phyloP scores from a whole-genome alignment of 176 grass and related monocot species.

The Triticum timopheevii region DNA sequence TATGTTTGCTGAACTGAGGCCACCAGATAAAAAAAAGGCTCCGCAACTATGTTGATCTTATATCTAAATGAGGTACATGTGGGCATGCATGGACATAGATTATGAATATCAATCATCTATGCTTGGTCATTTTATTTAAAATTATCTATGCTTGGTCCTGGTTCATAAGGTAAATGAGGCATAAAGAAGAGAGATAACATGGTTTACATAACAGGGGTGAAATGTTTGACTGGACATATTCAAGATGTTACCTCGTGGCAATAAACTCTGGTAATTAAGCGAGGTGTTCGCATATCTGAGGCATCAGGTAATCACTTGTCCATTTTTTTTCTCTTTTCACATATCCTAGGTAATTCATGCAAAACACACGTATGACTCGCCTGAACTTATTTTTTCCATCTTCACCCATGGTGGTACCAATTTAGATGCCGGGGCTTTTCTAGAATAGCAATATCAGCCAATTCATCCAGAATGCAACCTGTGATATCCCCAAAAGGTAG shows the following conservation, averaged over 20 bases:
- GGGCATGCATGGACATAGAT: background rate
- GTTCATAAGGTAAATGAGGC: background rate
- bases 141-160: no score
- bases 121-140: background rate
- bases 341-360: slow-evolving; percentile 96
- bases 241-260: slow-evolving; percentile 79
- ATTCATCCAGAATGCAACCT: slow-evolving; percentile 72
- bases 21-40: no score
- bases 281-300: slow-evolving; percentile 51
- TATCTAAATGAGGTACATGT: background rate
- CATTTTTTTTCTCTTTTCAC: slow-evolving; percentile 87
- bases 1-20: no score
- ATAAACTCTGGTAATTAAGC: slow-evolving; percentile 79
- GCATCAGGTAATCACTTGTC: slow-evolving; percentile 58
- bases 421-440: slow-evolving; percentile 92
- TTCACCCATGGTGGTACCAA: slow-evolving; percentile 85
- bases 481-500: slow-evolving; percentile 84
- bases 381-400: slow-evolving; percentile 86
- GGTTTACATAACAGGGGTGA: background rate
- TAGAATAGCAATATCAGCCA: slow-evolving; percentile 82
- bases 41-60: no score
- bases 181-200: background rate
- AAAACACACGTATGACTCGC: slow-evolving; percentile 75
- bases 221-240: background rate
- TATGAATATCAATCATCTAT: background rate